A percentile compares a stretch with the other conserved stretches of the same genome.
These are phyloP conservation scores for Amanita thiersii DNA, from an alignment of 768 basidiomycete genomes.

Conservation along the genomic window DNA sequence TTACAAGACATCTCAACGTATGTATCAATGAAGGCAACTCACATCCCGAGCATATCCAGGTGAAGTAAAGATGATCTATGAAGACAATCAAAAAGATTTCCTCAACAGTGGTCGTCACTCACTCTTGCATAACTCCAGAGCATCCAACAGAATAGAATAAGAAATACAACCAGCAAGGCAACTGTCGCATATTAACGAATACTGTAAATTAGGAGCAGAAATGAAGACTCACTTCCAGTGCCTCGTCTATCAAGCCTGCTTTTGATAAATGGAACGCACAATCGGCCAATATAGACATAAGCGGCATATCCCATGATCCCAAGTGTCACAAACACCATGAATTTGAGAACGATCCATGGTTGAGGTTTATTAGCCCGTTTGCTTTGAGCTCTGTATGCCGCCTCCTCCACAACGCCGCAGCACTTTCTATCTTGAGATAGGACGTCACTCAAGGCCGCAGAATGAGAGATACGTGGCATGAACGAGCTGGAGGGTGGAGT, in stretches of 20 bases:
- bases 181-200: constrained; percentile 34
- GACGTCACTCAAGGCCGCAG: constrained; percentile 7
- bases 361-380: constrained; percentile 45
- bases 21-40: too few relatives aligned
- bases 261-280: constrained; percentile 67
- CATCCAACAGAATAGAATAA: constrained; percentile 58
- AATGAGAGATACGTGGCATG: background rate
- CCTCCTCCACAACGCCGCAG: constrained; percentile 50
- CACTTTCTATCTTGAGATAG: constrained; percentile 17
- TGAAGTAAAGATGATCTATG: constrained; percentile 53
- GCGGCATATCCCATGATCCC: constrained; percentile 58
- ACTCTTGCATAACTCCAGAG: constrained; percentile 77
- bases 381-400: constrained; percentile 27
- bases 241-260: constrained; percentile 38
- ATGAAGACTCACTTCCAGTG: constrained; percentile 41
- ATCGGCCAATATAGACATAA: constrained; percentile 73
- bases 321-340: constrained; percentile 50
- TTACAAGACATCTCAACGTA: too few relatives aligned
- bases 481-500: too few relatives aligned
- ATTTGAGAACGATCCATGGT: constrained; percentile 70
- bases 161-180: constrained; percentile 56
- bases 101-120: constrained; percentile 13
- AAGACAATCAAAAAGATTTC: background rate
- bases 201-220: background rate
- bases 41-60: constrained; percentile 69